Conservation (phyloP, 305 asterid species). For the Solanum hybrid region DNA sequence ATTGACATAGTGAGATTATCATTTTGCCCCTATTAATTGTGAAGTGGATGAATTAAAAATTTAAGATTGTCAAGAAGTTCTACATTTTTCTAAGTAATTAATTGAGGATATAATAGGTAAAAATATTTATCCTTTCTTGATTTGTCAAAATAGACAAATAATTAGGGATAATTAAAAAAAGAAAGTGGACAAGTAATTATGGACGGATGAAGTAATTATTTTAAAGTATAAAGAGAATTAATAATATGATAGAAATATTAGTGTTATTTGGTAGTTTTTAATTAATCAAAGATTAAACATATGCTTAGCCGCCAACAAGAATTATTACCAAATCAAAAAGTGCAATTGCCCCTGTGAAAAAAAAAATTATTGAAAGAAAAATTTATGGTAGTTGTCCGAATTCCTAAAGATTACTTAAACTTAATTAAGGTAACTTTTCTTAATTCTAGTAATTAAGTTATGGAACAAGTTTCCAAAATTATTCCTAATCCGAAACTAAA, state of each 20-base stretch:
- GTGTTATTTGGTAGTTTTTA: neutral
- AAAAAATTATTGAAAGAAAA: neutral
- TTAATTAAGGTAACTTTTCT: neutral
- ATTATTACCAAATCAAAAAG: neutral
- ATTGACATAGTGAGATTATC: too few species aligned
- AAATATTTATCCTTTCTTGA: too few species aligned
- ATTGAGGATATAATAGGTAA: too few species aligned
- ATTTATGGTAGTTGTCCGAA: neutral
- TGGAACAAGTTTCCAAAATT: neutral
- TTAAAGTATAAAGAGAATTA: neutral
- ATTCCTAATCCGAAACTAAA: neutral
- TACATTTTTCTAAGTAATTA: too few species aligned
- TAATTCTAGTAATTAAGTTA: neutral
- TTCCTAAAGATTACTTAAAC: neutral
- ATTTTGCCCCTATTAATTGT: too few species aligned
- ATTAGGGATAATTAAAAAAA: too few species aligned
- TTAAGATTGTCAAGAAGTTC: too few species aligned
- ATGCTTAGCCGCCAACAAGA: neutral
- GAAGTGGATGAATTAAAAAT: too few species aligned
- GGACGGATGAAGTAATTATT: too few species aligned
- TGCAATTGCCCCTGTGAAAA: neutral
- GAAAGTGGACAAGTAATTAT: too few species aligned
- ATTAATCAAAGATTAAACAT: neutral
- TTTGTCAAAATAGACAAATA: too few species aligned
- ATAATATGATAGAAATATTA: neutral